These are phyloP conservation scores for Ramalina intermedia DNA, from an alignment of 495 filamentous ascomycete species.

Conservation along the genomic window DNA sequence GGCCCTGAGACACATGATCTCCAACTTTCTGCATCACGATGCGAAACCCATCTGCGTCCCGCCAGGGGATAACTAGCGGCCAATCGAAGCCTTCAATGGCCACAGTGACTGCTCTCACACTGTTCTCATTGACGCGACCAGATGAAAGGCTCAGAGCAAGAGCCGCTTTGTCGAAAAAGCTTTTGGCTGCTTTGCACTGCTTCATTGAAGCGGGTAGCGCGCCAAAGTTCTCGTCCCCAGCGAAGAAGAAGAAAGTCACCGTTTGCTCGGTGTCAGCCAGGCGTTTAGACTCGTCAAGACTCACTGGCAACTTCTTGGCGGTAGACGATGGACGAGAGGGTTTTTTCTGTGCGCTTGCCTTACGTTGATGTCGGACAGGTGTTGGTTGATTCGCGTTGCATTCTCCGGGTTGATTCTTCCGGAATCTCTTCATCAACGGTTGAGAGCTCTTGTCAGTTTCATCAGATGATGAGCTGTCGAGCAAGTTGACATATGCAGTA, in stretches of 20 bases:
- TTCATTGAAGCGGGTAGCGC: slow-evolving; percentile 1
- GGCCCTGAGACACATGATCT: not conserved
- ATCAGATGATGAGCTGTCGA: no score
- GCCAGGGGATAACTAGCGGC: slow-evolving; percentile 1
- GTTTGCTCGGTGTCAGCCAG: not conserved
- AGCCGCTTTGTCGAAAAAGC: slow-evolving; percentile 1
- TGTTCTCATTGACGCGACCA: not conserved
- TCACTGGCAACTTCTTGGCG: no score
- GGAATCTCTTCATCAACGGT: no score
- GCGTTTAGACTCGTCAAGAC: no score
- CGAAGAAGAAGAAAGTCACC: not conserved
- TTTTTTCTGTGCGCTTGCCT: no score
- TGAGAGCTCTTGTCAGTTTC: no score
- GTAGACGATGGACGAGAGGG: no score
- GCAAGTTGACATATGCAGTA: no score
- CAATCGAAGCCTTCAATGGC: not conserved
- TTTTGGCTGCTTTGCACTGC: not conserved
- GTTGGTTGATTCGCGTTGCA: no score
- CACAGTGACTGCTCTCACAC: not conserved
- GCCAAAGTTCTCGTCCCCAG: not conserved
- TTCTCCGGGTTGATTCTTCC: no score
- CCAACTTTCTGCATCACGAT: not conserved
- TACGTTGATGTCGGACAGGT: no score
- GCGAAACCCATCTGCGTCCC: not conserved
- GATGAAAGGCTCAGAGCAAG: not conserved